phyloP scores from a whole-genome alignment of 352 stramenopile genomes.

The Phytophthora lateralis region DNA sequence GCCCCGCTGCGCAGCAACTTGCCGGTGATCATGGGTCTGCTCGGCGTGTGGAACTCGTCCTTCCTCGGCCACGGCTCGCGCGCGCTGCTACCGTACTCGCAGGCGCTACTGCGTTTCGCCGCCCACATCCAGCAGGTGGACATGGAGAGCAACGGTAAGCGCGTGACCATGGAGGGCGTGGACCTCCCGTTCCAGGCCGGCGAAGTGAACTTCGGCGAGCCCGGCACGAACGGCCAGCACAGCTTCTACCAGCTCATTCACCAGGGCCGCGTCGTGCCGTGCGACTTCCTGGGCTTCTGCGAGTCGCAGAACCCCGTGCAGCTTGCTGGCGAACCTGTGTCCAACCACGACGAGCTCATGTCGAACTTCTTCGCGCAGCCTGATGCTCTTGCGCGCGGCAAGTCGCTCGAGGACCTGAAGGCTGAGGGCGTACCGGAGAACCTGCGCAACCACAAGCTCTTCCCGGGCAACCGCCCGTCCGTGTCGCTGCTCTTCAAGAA shows the following conservation, averaged over 20 bases:
- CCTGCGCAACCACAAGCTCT: constrained; percentile 95
- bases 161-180: constrained; percentile 94
- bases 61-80: constrained; percentile 95
- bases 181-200: constrained; percentile 94
- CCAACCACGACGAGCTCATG: constrained; percentile 99
- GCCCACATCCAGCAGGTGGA: constrained; percentile 98
- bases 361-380: constrained; percentile 99
- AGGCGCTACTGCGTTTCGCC: constrained; percentile 95
- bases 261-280: constrained; percentile 96
- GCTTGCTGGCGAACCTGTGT: constrained; percentile 85
- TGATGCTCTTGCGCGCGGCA: constrained; percentile 97
- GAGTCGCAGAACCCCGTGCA: constrained; percentile 92
- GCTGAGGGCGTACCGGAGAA: constrained; percentile 93
- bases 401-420: constrained; percentile 94
- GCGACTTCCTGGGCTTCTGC: constrained; percentile 99
- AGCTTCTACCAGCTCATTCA: constrained; percentile 99
- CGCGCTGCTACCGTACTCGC: constrained; percentile 92
- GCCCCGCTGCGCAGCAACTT: constrained; percentile 94
- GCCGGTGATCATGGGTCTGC: constrained; percentile 96
- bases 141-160: constrained; percentile 99
- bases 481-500: constrained; percentile 96
- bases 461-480: constrained; percentile 97
- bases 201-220: constrained; percentile 98
- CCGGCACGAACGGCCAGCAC: constrained; percentile 98
- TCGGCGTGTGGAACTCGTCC: constrained; percentile 98